Percentiles rank a stretch among this genome's conserved stretches.
These are phyloP conservation scores for Ophiostoma perfectum DNA, from an alignment of 2,329 filamentous ascomycete species.

Conservation along the genomic window DNA sequence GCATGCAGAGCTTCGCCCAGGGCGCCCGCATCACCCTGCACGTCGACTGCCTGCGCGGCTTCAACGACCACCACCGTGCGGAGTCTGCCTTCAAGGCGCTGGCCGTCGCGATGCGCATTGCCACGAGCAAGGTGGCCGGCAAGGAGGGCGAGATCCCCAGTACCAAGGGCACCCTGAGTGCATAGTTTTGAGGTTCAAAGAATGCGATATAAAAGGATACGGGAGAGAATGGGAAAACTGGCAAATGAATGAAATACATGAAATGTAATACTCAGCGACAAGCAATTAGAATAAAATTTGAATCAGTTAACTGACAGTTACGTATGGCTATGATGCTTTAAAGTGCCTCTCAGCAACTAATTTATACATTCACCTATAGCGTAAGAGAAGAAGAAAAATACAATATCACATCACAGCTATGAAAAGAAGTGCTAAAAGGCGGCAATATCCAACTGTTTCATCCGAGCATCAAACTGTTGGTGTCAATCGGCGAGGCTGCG, in stretches of 20 bases:
- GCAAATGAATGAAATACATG: background rate
- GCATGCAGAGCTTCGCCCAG: conserved; percentile 88
- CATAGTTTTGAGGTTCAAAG: conserved; percentile 34
- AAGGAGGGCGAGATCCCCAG: conserved; percentile 90
- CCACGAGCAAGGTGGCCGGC: conserved; percentile 67
- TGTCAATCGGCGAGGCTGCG: background rate
- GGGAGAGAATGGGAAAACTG: too few relatives aligned
- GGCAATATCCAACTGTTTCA: too few relatives aligned
- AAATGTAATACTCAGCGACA: background rate
- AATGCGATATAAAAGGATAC: too few relatives aligned
- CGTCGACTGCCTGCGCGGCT: conserved; percentile 82
- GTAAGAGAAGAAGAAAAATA: too few relatives aligned
- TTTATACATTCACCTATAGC: too few relatives aligned
- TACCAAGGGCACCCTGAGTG: conserved; percentile 84
- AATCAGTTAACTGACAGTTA: too few relatives aligned
- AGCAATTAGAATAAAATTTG: too few relatives aligned
- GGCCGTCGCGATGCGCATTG: conserved; percentile 75
- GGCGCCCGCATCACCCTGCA: conserved; percentile 88
- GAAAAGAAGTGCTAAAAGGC: too few relatives aligned
- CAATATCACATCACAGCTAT: too few relatives aligned
- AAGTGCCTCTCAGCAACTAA: too few relatives aligned
- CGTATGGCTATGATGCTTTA: too few relatives aligned
- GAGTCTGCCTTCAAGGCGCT: conserved; percentile 97
- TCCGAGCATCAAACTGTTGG: too few relatives aligned
- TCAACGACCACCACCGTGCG: conserved; percentile 93